Evolutionary conservation across 2,329 filamentous ascomycete genomes (phyloP), one percentile per base, ranked within the genome.

Genomic region (Rhynchosporium graminicola): DNA sequence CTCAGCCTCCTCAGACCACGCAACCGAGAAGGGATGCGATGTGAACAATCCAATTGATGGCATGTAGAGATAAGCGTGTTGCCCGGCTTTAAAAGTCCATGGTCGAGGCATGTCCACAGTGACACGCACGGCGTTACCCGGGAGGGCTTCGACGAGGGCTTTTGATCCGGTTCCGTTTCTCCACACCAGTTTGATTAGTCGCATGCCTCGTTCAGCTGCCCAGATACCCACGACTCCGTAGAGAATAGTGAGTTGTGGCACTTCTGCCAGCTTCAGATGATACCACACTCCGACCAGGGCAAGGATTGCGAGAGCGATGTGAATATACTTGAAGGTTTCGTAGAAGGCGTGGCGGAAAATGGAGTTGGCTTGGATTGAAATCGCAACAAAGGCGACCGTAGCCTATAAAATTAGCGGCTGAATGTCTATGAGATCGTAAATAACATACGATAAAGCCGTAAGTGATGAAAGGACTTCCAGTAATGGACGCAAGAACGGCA

Each of bases 61-160:
- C 77, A 94, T 83, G 77, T 92, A 92, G 26, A 94, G 77, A 74
- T 92, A 94, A 42, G 89, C 87, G 73, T 94, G 90, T 75, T 92
- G 89, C 42, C 90, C 89, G 0, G 90, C 87, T 63, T 81, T 80
- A 80, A 91, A 91, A 46, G 78, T 82, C 89, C 90, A 93, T n/a
- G 89, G 88, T 50, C 89, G 86, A 9, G 89, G 86, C 79, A 93
- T 84, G 60, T 83, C 87, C 56, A 92, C 83, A 0, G 89, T 92
- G 57, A 94, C 82, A 55, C 89, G 86, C 69, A 86, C 82, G 7
- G 90, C 89, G 69, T 92, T 89, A 65, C 89, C 90, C 13, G 90
- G 89, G 9, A 93, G 83, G 10, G 89, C 87, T 74, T 92, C 89
- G 9, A 93, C 82, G 20, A 91, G 80, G 9, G 89, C 88, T 69